phyloP scores from a whole-genome alignment of 768 basidiomycete species.

The Amanita inopinata region DNA sequence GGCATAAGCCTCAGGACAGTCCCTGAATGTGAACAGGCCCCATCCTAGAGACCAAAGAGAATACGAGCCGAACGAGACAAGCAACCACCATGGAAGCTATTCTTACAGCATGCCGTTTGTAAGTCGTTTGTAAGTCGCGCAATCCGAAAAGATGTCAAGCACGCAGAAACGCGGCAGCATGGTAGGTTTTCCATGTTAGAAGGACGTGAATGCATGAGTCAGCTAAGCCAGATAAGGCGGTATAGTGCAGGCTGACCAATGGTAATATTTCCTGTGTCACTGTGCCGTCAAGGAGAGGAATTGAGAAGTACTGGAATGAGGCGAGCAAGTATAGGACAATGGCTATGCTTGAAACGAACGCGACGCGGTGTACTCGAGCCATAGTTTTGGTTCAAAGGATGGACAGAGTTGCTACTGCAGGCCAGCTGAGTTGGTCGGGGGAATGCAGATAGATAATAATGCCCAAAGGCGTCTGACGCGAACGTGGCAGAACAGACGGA shows the following conservation, averaged over 20 bases:
- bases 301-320: constrained; percentile 41
- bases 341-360: constrained; percentile 31
- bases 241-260: constrained; percentile 36
- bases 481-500: not conserved
- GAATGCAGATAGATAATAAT: no score
- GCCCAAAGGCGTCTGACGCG: no score
- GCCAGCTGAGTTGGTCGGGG: no score
- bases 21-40: constrained; percentile 64
- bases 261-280: constrained; percentile 44
- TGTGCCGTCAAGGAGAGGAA: constrained; percentile 42
- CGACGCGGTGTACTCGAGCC: constrained; percentile 53
- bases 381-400: constrained; percentile 24
- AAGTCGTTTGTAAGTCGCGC: not conserved
- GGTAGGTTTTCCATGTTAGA: not conserved
- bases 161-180: no score
- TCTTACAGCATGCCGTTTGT: not conserved
- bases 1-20: constrained; percentile 72
- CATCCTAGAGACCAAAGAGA: constrained; percentile 69
- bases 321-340: constrained; percentile 45
- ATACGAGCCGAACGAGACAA: constrained; percentile 73
- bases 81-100: constrained; percentile 79
- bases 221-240: not conserved
- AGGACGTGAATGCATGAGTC: not conserved
- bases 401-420: not conserved
- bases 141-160: no score